These are phyloP conservation scores for Saraca asoca DNA, from an alignment of 331 rosid genomes.

Conservation along the genomic window DNA sequence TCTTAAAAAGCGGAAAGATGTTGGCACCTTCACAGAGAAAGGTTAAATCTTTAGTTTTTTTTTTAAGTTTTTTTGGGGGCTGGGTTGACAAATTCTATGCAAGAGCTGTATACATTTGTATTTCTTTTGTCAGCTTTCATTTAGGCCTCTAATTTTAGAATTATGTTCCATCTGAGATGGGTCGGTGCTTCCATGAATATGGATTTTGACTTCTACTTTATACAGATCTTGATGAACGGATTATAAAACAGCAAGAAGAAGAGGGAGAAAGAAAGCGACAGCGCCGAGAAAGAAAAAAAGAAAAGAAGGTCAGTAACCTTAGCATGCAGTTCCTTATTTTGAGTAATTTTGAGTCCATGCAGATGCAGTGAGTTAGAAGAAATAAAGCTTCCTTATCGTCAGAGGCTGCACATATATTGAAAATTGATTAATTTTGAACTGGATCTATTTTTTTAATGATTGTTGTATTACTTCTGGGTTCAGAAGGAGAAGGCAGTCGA, in stretches of 20 bases:
- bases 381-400: neutral
- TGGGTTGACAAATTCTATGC: too few species aligned
- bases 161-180: slow-evolving; percentile 17
- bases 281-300: slow-evolving; percentile 92
- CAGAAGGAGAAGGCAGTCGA: slow-evolving; percentile 82
- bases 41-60: slow-evolving; percentile 48
- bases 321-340: slow-evolving; percentile 21
- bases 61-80: too few species aligned
- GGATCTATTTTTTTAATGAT: neutral
- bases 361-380: slow-evolving; percentile 6
- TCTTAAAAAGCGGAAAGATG: slow-evolving; percentile 81
- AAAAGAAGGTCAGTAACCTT: slow-evolving; percentile 67
- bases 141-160: slow-evolving; percentile 19
- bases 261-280: slow-evolving; percentile 92
- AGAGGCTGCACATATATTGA: neutral
- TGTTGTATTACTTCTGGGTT: slow-evolving; percentile 28
- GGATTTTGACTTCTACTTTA: slow-evolving; percentile 29
- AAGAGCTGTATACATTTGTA: neutral
- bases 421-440: neutral
- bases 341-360: neutral
- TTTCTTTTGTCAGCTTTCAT: neutral
- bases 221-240: slow-evolving; percentile 89
- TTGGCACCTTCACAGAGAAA: slow-evolving; percentile 86
- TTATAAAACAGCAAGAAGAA: slow-evolving; percentile 91
- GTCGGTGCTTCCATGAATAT: neutral